phyloP scores from a whole-genome alignment of 257 asterid species.

The Echium plantagineum region DNA sequence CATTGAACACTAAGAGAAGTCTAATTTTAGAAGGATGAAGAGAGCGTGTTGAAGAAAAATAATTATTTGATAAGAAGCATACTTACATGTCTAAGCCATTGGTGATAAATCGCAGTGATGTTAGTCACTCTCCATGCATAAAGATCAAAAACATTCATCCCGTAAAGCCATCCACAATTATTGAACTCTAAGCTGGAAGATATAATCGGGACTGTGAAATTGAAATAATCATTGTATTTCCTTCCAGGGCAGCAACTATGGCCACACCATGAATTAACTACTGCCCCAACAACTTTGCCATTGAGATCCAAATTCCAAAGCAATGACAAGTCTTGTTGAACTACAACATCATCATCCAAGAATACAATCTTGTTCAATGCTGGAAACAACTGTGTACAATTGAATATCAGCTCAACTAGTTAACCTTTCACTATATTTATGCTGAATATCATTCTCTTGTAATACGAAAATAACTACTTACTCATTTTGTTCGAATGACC shows the following conservation, averaged over 20 bases:
- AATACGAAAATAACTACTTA: too few species aligned
- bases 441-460: conserved; percentile 7
- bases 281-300: conserved; percentile 80
- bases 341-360: conserved; percentile 79
- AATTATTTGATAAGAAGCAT: conserved; percentile 1
- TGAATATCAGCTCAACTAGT: neutral
- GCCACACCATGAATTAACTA: conserved; percentile 57
- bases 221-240: conserved; percentile 55
- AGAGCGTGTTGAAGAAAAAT: too few species aligned
- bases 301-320: conserved; percentile 79
- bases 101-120: conserved; percentile 62
- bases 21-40: too few species aligned
- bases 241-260: conserved; percentile 56
- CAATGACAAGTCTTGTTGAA: conserved; percentile 64
- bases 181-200: conserved; percentile 35
- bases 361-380: conserved; percentile 59
- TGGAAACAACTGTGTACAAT: conserved; percentile 66
- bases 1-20: too few species aligned
- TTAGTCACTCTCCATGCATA: conserved; percentile 61
- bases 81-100: conserved; percentile 81
- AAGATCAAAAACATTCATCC: conserved; percentile 69
- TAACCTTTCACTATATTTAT: conserved; percentile 13
- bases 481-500: too few species aligned
- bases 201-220: conserved; percentile 49
- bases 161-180: conserved; percentile 69